Percentiles rank a stretch among this genome's conserved stretches.
These are phyloP conservation scores for Aspergillus steynii DNA, from an alignment of 495 filamentous ascomycete genomes.

Conservation along the genomic window DNA sequence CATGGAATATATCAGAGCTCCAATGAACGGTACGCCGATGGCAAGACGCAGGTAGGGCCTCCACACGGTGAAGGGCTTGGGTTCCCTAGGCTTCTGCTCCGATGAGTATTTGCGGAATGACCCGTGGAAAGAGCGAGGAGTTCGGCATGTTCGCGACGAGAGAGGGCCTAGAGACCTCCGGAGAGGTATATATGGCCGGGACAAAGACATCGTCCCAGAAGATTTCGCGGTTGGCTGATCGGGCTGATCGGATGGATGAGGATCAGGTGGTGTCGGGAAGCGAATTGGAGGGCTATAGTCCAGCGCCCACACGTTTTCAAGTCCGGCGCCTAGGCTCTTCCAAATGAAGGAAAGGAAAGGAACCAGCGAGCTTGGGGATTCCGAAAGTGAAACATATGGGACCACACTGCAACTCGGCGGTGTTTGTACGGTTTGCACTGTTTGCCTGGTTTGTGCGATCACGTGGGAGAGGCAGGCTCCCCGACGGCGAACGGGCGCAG, in stretches of 20 bases:
- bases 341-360: not conserved
- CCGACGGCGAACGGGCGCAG: too few species aligned
- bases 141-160: conserved; percentile 25
- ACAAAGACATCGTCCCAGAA: conserved; percentile 32
- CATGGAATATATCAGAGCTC: conserved; percentile 67
- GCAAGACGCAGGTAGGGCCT: conserved; percentile 57
- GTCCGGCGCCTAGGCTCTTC: not conserved
- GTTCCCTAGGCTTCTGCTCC: conserved; percentile 23
- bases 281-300: not conserved
- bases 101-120: conserved; percentile 35
- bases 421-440: conserved; percentile 33
- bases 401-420: conserved; percentile 14
- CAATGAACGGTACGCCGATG: conserved; percentile 62
- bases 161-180: conserved; percentile 38
- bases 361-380: not conserved
- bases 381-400: conserved; percentile 14
- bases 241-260: not conserved
- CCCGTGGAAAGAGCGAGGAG: conserved; percentile 20
- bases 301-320: not conserved
- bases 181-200: conserved; percentile 40
- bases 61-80: conserved; percentile 45
- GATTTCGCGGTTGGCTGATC: conserved; percentile 17
- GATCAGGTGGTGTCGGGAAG: conserved; percentile 20
- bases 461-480: too few species aligned
- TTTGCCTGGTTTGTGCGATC: not conserved